Evolutionary conservation across 2,329 filamentous ascomycete genomes (phyloP), one percentile per base, ranked within the genome.

Genomic region (Nemania abortiva): DNA sequence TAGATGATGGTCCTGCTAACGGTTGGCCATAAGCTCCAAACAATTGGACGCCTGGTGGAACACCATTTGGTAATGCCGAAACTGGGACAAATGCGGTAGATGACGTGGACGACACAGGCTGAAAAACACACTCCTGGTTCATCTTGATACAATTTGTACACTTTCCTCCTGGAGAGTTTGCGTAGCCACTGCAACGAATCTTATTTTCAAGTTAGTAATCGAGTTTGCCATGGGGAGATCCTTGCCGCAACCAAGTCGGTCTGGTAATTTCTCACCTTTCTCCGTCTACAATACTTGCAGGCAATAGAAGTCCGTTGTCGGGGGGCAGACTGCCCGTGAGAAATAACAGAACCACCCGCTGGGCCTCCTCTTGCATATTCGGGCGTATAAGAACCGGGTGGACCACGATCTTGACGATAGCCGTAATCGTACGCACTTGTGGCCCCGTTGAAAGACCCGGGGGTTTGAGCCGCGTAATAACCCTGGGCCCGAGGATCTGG

Each of bases 111-210:
- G 85, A 88, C 0, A 89, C 87, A 0, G 87, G 87, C 74, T 89
- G 87, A 68, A 89, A 89, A 15, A 89, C 83, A 68, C 87, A 89
- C 69, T 89, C 87, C 72, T 89, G 88, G 57, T 87, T 87, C 80
- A 89, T 88, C 70, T 88, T 87, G 47, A 87, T 86, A 73, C 87
- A 89, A 73, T 89, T 89, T 63, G 87, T 84, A 72, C 87, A 89
- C 71, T 89, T 88, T 11, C 87, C 87, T 22, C 87, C 87, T 0
- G 85, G 85, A 0, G 86, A 87, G 70, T 86, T 88, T 67, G 87
- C 84, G 70, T 89, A 89, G 31, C 87, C 87, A 69, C 87, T 89
- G 80, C 87, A 89, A 45, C 87, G 86, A 71, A 89, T 89, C 87
- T 37, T 89, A 67, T 20, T 49, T 24, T 52, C 45, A 49, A 47